These are phyloP conservation scores for Acmispon strigosus DNA, from an alignment of 306 rosid species.

Conservation along the genomic window DNA sequence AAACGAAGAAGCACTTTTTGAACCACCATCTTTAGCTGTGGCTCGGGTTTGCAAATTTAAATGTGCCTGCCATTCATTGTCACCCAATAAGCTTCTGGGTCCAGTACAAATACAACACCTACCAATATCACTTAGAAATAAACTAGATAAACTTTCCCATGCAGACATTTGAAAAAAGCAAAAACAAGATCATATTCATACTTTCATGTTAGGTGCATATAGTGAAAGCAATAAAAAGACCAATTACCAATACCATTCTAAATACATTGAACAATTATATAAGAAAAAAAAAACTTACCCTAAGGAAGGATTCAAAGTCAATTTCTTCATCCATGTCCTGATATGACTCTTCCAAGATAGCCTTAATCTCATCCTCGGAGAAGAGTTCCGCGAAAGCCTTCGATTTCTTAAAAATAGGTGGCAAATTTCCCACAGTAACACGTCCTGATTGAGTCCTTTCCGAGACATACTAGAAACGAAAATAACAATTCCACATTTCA, in stretches of 20 bases:
- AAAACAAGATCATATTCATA: background rate
- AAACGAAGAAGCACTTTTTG: constrained; percentile 67
- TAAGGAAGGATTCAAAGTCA: constrained; percentile 82
- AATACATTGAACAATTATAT: background rate
- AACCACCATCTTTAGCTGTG: constrained; percentile 52
- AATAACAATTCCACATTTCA: constrained; percentile 22
- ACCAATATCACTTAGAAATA: background rate
- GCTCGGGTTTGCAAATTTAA: constrained; percentile 63
- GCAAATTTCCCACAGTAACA: constrained; percentile 56
- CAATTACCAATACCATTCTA: background rate
- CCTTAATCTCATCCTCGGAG: constrained; percentile 67
- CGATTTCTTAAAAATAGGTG: constrained; percentile 53
- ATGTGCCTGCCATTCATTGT: constrained; percentile 57
- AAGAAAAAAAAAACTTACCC: constrained; percentile 45
- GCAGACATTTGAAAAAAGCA: background rate
- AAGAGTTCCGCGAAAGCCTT: constrained; percentile 53
- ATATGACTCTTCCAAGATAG: constrained; percentile 40
- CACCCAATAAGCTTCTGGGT: constrained; percentile 11
- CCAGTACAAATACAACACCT: constrained; percentile 10
- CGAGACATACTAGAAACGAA: constrained; percentile 53
- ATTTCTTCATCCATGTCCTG: constrained; percentile 52
- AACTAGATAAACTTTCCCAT: background rate
- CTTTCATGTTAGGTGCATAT: background rate
- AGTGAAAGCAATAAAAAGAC: background rate
- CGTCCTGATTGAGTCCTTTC: constrained; percentile 63